Evolutionary conservation across 1,284 basidiomycete species (phyloP), one percentile per base, ranked within the genome.

Genomic region (Papiliotrema fonsecae): DNA sequence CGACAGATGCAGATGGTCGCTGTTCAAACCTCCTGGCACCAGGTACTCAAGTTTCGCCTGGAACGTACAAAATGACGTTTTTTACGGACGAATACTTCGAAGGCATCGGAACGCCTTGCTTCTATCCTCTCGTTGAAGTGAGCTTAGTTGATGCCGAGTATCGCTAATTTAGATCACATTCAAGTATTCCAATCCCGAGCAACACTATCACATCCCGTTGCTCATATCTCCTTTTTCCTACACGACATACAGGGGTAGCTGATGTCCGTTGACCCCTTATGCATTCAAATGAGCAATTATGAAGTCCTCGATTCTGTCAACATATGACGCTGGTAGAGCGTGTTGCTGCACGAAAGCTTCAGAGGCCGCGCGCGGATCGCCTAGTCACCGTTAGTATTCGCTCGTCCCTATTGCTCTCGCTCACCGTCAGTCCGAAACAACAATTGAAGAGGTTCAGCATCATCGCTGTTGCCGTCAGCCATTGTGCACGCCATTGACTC

Each of bases 181-280:
- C 69, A 76, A 78, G 37, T 79, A 89, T 46, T 75, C 78, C 45
- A 79, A 84, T 55, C 81, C 86, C 5, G 69, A 77, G 35, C 85
- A 90, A 61, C 90, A 94, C 64, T 87, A 92, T 66, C 91, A 96
- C 62, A 86, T 97, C 54, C 92, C 92, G 0, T 78, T 97, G 14
- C 74, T 97, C 25, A 84, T 97, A 62, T 92, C 87, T 67, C 91
- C 91, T 6, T 92, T 86, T 74, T 87, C 87, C 1, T 97, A 86
- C 71, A 92, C 91, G 16, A 94, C 92, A 6, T 94, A 94, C 69
- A 79, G 89, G 55, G 91, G 91, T 18, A 90, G 86, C 70, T 89
- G 67, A 59, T 34, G 30, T 18, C 13, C n/a, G 6, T 9, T 13
- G 13, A 45, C 11, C 28, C 42, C 27, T 18, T 13, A 24, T 19